Evolutionary conservation across 441 rosid species (phyloP), one percentile per base, ranked within the genome.

Genomic region (Biscutella laevigata): DNA sequence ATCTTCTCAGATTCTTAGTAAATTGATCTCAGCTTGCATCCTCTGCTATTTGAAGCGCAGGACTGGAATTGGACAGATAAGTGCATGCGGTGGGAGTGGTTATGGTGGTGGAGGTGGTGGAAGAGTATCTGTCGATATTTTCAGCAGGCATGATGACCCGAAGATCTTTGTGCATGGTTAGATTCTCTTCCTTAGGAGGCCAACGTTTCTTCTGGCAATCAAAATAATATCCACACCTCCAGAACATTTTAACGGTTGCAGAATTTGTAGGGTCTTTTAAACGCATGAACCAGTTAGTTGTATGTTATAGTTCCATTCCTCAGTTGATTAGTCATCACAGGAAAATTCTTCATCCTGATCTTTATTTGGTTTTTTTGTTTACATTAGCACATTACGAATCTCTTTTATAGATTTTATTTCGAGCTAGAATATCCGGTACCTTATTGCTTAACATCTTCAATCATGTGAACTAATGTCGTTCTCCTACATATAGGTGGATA

Each of bases 81-180:
- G 88, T 73, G 95, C 99, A 9, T 75, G 95, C 68, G 99, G 99
- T 32, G 99, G 97, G 56, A 52, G 72, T 56, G 99, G 99, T 67
- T 88, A 78, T 69, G 94, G 74, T 46, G 97, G 95, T 38, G 99
- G 99, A 12, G 99, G 97, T 36, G 97, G 99, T 33, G 99, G 98
- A 62, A 86, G 99, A 75, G 75, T 92, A 57, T 77, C 95, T 19
- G 86, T 92, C 30, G 81, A 92, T 69, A 73, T 84, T 68, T 90
- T 84, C 66, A 90, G 96, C 74, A 78, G 98, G 77, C 96, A 87
- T 68, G 92, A 81, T 67, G 88, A 88, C 39, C 92, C 89, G 13
- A 74, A 71, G 60, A 77, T 83, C 63, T 82, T 72, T 76, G 99
- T 82, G 42, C 97, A 92, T 56, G 99, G 99, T 92, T 67, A 80